Percentiles rank a stretch among this genome's conserved stretches.
Evolutionary conservation across 2,329 filamentous ascomycete genomes (phyloP).

Genomic region (Aspergillus pseudonomiae): DNA sequence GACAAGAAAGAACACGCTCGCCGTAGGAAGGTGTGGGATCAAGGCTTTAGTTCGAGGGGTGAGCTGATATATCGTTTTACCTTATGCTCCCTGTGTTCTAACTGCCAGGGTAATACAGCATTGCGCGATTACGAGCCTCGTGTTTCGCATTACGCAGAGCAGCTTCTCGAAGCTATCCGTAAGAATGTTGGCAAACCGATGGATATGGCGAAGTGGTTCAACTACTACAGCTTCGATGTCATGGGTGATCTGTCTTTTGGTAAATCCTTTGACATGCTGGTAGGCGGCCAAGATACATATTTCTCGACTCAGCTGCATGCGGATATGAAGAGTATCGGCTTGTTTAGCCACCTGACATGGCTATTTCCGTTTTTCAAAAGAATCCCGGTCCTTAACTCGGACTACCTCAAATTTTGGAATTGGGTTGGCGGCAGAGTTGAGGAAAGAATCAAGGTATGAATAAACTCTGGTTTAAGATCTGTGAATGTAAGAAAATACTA

Average conservation of each 20-base stretch:
- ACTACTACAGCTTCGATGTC: conserved; percentile 30
- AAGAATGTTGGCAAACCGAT: conserved; percentile 10
- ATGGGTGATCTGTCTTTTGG: conserved; percentile 44
- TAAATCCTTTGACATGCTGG: conserved; percentile 41
- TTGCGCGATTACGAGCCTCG: conserved; percentile 9
- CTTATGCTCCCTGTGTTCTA: not conserved
- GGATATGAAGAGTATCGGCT: conserved; percentile 22
- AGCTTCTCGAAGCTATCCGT: conserved; percentile 14
- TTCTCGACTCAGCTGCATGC: conserved; percentile 23
- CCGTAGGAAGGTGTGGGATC: conserved; percentile 33
- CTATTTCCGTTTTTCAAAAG: conserved; percentile 25
- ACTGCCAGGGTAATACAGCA: not conserved
- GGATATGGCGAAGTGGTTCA: conserved; percentile 25
- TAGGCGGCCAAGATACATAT: conserved; percentile 21
- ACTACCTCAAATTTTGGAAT: conserved; percentile 18
- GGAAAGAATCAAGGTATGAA: conserved; percentile 3
- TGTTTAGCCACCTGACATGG: conserved; percentile 27
- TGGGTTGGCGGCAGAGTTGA: not conserved
- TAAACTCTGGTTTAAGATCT: not conserved
- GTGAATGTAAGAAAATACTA: too few relatives aligned
- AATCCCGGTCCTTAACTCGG: conserved; percentile 19
- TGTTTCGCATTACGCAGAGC: not conserved
- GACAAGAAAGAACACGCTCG: conserved; percentile 21
- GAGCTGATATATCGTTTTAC: not conserved
- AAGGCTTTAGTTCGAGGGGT: conserved; percentile 35